A percentile compares a stretch with the other conserved stretches of the same genome.
Evolutionary conservation across 2,329 filamentous ascomycete species (phyloP).

Genomic region (Rhexocercosporidium sp.): DNA sequence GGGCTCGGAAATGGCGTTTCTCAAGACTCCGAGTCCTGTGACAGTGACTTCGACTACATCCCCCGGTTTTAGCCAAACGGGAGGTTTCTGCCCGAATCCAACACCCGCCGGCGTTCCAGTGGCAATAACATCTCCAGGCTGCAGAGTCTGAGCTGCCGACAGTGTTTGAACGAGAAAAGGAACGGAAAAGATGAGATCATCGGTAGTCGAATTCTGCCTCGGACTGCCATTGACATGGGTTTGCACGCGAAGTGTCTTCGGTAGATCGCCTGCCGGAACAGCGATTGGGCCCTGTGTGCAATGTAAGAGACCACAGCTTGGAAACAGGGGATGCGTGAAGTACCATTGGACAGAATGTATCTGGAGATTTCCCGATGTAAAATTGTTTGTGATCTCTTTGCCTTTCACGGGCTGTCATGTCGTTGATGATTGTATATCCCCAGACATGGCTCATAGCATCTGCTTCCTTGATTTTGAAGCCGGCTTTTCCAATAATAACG

Average conservation of each 20-base stretch:
- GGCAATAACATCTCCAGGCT: conserved; percentile 56
- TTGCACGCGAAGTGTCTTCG: conserved; percentile 46
- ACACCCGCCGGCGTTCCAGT: conserved; percentile 56
- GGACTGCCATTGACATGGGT: conserved; percentile 56
- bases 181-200: conserved; percentile 56
- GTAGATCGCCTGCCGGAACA: conserved; percentile 52
- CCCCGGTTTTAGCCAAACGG: conserved; percentile 48
- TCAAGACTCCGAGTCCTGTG: conserved; percentile 48
- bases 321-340: neutral
- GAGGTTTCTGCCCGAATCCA: conserved; percentile 51
- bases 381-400: conserved; percentile 67
- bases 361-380: conserved; percentile 60
- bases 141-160: conserved; percentile 55
- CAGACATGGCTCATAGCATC: conserved; percentile 36
- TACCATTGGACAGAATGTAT: conserved; percentile 62
- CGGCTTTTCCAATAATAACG: conserved; percentile 59
- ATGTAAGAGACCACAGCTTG: neutral
- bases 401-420: conserved; percentile 58
- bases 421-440: conserved; percentile 59
- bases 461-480: conserved; percentile 45
- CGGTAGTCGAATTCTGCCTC: conserved; percentile 53
- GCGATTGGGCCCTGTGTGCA: conserved; percentile 53
- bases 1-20: conserved; percentile 44
- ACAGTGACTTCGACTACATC: conserved; percentile 50
- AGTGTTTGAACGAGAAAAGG: conserved; percentile 53